Conservation (phyloP, 805 yeast genomes). For the Aciculoconidium aculeatum region DNA sequence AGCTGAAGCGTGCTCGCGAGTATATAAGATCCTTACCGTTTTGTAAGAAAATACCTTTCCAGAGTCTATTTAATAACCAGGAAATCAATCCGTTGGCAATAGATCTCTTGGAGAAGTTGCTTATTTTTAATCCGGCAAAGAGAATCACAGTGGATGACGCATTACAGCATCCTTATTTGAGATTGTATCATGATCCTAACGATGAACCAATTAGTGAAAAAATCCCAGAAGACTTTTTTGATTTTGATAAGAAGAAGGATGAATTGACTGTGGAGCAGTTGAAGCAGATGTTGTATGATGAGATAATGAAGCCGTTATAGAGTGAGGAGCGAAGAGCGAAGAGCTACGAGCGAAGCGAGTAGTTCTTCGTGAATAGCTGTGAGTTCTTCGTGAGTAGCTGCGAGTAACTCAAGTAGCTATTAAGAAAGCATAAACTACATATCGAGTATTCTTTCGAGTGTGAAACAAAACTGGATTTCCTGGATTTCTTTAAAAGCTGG, state of each 20-base stretch:
- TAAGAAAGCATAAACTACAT: no score
- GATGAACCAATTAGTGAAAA: conserved; percentile 88
- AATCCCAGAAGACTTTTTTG: conserved; percentile 82
- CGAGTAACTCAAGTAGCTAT: no score
- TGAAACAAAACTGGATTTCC: no score
- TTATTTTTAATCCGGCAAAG: conserved; percentile 65
- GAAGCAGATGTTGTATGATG: conserved; percentile 72
- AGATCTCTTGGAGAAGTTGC: conserved; percentile 60
- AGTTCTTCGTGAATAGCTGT: no score
- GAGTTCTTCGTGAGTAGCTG: no score
- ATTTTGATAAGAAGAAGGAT: conserved; percentile 80
- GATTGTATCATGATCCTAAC: conserved; percentile 86
- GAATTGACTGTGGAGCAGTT: conserved; percentile 70
- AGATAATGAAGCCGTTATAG: conserved; percentile 58
- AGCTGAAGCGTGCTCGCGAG: conserved; percentile 80
- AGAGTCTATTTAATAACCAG: conserved; percentile 28
- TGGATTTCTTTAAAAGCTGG: no score
- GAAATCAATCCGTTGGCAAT: conserved; percentile 36
- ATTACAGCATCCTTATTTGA: conserved; percentile 77
- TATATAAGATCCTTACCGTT: conserved; percentile 78
- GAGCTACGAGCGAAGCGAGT: background rate
- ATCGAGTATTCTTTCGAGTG: no score
- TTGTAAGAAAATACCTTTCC: conserved; percentile 55
- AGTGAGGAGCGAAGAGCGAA: background rate
- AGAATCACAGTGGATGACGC: conserved; percentile 75